phyloP scores from a whole-genome alignment of 139 green algal species.

The Micractinium conductrix region DNA sequence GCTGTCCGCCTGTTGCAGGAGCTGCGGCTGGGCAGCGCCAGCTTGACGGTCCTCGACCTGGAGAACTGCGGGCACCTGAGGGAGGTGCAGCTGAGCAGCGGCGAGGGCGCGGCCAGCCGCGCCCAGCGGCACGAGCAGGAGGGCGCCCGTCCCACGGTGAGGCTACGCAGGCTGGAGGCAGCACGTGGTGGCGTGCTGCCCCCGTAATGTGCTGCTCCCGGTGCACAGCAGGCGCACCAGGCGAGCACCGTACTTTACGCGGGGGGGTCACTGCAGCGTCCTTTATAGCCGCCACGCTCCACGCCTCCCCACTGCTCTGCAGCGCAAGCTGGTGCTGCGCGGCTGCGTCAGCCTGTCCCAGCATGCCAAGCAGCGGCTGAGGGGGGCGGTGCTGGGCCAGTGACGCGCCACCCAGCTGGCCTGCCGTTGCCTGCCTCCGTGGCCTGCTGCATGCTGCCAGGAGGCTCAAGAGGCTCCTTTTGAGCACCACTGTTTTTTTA shows the following conservation, averaged over 20 bases:
- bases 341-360: constrained; percentile 1
- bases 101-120: neutral
- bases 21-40: constrained; percentile 12
- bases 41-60: constrained; percentile 3
- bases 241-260: too few relatives aligned
- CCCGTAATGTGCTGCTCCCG: too few relatives aligned
- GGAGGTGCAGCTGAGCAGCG: constrained; percentile 24
- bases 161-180: too few relatives aligned
- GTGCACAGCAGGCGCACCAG: too few relatives aligned
- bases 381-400: neutral
- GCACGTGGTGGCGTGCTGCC: too few relatives aligned
- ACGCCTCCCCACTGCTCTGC: neutral
- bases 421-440: too few relatives aligned
- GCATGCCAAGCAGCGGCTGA: neutral
- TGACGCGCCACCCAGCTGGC: too few relatives aligned
- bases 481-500: too few relatives aligned
- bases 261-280: too few relatives aligned
- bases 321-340: constrained; percentile 10
- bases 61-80: constrained; percentile 24
- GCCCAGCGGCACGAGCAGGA: neutral
- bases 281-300: neutral
- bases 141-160: too few relatives aligned
- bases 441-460: too few relatives aligned
- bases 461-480: too few relatives aligned
- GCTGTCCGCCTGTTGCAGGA: neutral